phyloP scores from a whole-genome alignment of 2,329 filamentous ascomycete species.

The Macrophomina pseudophaseolina region DNA sequence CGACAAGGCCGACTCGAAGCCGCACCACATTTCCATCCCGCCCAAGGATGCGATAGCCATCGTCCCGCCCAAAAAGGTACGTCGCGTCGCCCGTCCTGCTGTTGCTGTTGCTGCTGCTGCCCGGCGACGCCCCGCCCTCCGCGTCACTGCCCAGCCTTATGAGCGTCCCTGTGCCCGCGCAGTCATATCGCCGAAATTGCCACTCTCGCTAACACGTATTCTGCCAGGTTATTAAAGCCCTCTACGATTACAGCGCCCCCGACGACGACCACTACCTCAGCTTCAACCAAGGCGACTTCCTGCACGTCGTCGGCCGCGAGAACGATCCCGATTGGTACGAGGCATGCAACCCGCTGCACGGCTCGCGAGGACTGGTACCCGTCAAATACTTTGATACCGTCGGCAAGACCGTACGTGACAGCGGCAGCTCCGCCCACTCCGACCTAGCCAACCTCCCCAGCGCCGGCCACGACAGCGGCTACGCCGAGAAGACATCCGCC shows the following conservation, averaged over 20 bases:
- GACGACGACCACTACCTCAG: constrained; percentile 68
- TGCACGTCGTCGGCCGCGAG: constrained; percentile 95
- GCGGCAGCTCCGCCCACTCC: constrained; percentile 58
- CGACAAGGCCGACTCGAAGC: constrained; percentile 74
- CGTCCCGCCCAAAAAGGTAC: constrained; percentile 89
- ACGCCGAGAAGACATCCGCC: constrained; percentile 61
- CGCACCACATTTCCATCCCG: constrained; percentile 75
- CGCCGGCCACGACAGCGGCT: constrained; percentile 89
- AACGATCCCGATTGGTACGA: constrained; percentile 98
- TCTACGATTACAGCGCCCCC: constrained; percentile 87
- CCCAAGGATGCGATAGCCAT: constrained; percentile 88
- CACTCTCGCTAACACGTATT: constrained; percentile 29
- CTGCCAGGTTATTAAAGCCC: constrained; percentile 87
- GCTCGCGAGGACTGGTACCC: constrained; percentile 87
- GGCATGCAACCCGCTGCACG: constrained; percentile 91
- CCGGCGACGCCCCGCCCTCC: constrained; percentile 14
- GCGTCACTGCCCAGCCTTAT: constrained; percentile 25
- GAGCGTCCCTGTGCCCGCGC: constrained; percentile 24
- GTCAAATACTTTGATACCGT: constrained; percentile 92
- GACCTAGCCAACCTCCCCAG: constrained; percentile 53
- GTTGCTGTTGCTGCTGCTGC: constrained; percentile 11
- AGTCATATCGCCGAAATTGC: constrained; percentile 31
- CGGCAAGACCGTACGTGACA: constrained; percentile 90
- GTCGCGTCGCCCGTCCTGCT: constrained; percentile 35
- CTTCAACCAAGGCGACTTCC: constrained; percentile 95